Evolutionary conservation across 169 alveolate species (phyloP), one percentile per base, ranked within the genome.

Genomic region (Eimeria zaria): DNA sequence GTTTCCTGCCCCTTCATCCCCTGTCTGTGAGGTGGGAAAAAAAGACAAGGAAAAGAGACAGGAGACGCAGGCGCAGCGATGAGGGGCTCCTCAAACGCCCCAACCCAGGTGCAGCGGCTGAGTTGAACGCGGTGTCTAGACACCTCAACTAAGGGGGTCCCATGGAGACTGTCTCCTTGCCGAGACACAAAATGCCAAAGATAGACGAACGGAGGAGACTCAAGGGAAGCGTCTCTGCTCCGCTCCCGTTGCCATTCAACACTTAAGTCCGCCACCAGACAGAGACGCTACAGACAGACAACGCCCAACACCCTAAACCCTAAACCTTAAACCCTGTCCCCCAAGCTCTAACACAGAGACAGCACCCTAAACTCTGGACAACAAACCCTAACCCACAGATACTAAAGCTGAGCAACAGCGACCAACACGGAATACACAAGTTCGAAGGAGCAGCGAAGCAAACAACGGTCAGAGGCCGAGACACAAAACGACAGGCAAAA

Each of bases 251-350:
- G 85, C 91, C 91, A 84, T 8, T 33, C 78, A 0, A 39, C 73
- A 8, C 91, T 58, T 58, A 84, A 84, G 60, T 84, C 91, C 4
- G 41, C n/a, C 11, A 78, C 91, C 60, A 74, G 60, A 27, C 85
- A 74, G 60, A 74, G 60, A 44, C 85, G 85, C 85, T 74, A 60
- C 60, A 41, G 60, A 36, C 60, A 74, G 60, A 74, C 41, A 22
- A n/a, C n/a, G n/a, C n/a, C n/a, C 85, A 74, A 71, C 46, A 33
- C 48, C 83, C 83, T 73, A 39, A 73, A 73, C 83, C 83, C 83
- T 73, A 36, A 73, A 73, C 83, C 83, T 53, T 39, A 33, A 73
- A 73, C 83, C 83, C 83, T 67, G 27, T 2, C 11, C 78, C 78
- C 78, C 27, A 67, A 67, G 27, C 78, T 44, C 78, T 67, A 14